Conservation (phyloP, 441 rosid genomes). For the Populus tomentosa region DNA sequence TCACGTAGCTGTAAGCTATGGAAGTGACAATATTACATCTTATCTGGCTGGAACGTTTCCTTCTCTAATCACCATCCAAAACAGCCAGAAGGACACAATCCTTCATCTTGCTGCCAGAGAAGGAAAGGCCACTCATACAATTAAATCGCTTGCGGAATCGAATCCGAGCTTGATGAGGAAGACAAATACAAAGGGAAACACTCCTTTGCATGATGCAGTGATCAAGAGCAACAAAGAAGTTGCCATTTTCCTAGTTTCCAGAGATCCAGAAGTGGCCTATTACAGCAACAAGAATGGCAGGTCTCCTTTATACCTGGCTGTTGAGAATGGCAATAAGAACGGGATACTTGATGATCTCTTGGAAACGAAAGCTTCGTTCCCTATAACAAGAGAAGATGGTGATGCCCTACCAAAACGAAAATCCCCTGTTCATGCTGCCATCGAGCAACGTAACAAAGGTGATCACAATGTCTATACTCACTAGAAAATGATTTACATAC, state of each 20-base stretch:
- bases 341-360: neutral
- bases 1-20: too few relatives aligned
- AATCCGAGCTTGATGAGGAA: too few relatives aligned
- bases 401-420: neutral
- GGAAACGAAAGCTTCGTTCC: neutral
- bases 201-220: neutral
- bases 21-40: too few relatives aligned
- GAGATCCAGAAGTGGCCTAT: neutral
- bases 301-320: slow-evolving; percentile 10
- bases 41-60: too few relatives aligned
- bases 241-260: neutral
- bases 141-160: too few relatives aligned
- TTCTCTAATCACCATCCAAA: too few relatives aligned
- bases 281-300: neutral
- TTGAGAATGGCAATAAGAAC: neutral
- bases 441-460: neutral
- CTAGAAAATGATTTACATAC: neutral
- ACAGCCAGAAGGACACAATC: too few relatives aligned
- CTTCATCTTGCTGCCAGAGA: neutral
- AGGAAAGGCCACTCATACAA: too few relatives aligned
- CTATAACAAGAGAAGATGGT: neutral
- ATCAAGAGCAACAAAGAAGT: neutral
- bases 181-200: neutral
- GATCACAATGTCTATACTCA: neutral
- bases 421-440: neutral